Conservation (phyloP, 352 stramenopile genomes). For the Phytophthora gonapodyides region DNA sequence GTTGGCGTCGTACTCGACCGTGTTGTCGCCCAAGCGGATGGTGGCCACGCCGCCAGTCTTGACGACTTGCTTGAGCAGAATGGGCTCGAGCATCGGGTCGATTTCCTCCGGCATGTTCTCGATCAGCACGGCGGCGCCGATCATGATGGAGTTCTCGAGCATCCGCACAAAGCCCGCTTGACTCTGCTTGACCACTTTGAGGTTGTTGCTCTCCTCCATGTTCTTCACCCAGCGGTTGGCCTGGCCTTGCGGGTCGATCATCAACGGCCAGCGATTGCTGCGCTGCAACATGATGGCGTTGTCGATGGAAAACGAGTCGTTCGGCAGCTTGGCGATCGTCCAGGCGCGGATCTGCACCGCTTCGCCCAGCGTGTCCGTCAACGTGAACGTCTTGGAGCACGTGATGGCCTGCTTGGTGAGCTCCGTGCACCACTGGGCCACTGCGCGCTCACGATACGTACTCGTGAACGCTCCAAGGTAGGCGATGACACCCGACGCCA, state of each 20-base stretch:
- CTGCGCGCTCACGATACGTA: conserved; percentile 90
- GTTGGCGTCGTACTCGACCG: conserved; percentile 93
- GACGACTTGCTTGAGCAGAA: conserved; percentile 94
- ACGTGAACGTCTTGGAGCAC: conserved; percentile 77
- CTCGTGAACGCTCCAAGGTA: conserved; percentile 95
- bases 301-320: conserved; percentile 95
- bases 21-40: conserved; percentile 94
- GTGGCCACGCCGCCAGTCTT: conserved; percentile 88
- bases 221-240: conserved; percentile 96
- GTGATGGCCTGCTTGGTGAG: conserved; percentile 73
- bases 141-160: conserved; percentile 96
- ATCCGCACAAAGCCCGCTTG: conserved; percentile 94
- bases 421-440: conserved; percentile 79
- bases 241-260: conserved; percentile 97
- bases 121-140: conserved; percentile 92
- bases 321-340: conserved; percentile 95
- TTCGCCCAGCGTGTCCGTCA: conserved; percentile 91
- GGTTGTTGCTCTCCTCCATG: conserved; percentile 89
- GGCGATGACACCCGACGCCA: conserved; percentile 93
- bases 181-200: conserved; percentile 95
- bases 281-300: conserved; percentile 95
- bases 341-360: conserved; percentile 93
- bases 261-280: conserved; percentile 94
- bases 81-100: conserved; percentile 94
- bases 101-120: conserved; percentile 95